phyloP scores from a whole-genome alignment of 1,139 yeast genomes.

The Hansenula lynferdii region DNA sequence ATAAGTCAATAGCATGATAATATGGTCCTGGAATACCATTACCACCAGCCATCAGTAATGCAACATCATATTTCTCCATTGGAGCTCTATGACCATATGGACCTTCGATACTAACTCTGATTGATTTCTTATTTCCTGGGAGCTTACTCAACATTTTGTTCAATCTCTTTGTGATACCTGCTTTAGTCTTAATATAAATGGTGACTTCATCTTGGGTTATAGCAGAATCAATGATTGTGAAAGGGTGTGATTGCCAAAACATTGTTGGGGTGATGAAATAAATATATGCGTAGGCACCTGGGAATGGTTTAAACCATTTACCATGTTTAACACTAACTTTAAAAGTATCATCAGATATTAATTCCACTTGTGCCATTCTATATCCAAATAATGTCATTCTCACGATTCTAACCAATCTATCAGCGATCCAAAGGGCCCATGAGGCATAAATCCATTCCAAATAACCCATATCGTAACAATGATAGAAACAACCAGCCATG shows the following conservation, averaged over 20 bases:
- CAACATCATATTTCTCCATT: conserved; percentile 48
- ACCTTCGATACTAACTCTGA: conserved; percentile 48
- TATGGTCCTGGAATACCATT: conserved; percentile 69
- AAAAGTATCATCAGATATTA: conserved; percentile 36
- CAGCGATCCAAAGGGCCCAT: conserved; percentile 60
- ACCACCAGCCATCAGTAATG: conserved; percentile 62
- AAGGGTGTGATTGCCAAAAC: conserved; percentile 75
- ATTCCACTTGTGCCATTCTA: conserved; percentile 40
- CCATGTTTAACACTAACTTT: conserved; percentile 33
- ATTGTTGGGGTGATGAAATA: conserved; percentile 48
- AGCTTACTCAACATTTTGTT: conserved; percentile 19
- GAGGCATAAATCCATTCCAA: conserved; percentile 46
- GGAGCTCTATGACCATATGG: conserved; percentile 59
- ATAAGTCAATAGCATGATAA: conserved; percentile 27
- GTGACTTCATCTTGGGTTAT: conserved; percentile 29
- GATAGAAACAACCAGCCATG: conserved; percentile 57
- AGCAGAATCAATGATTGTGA: conserved; percentile 45
- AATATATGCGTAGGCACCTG: conserved; percentile 61
- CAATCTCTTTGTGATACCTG: conserved; percentile 35
- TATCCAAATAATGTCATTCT: conserved; percentile 47
- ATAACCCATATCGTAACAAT: conserved; percentile 42
- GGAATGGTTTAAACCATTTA: conserved; percentile 38
- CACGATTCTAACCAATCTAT: conserved; percentile 46
- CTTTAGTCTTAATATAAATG: conserved; percentile 36
- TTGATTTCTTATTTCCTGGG: conserved; percentile 9